Evolutionary conservation across 805 yeast genomes (phyloP).

Genomic region (Candida endomychidarum): DNA sequence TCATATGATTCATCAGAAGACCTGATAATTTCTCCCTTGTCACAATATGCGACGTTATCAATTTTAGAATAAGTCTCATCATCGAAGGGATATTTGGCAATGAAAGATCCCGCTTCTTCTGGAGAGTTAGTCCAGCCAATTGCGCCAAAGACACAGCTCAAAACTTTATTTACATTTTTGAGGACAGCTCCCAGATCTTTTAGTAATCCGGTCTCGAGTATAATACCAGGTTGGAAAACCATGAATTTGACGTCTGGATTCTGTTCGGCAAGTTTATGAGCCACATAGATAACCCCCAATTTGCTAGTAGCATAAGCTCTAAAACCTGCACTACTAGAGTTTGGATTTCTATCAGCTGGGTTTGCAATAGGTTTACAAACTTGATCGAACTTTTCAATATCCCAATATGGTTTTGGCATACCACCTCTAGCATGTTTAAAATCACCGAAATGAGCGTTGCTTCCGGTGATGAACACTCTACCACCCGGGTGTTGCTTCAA

Average conservation of each 20-base stretch:
- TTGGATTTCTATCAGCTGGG: constrained; percentile 6
- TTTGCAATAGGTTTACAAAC: constrained; percentile 1
- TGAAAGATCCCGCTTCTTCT: neutral
- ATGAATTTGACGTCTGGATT: constrained; percentile 7
- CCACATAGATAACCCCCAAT: constrained; percentile 9
- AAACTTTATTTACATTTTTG: neutral
- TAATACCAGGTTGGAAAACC: constrained; percentile 8
- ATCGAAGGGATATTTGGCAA: neutral
- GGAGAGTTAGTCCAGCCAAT: neutral
- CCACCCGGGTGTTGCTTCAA: neutral
- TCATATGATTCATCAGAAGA: neutral
- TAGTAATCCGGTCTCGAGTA: neutral
- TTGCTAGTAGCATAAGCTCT: constrained; percentile 10
- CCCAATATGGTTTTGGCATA: constrained; percentile 9
- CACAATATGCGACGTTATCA: constrained; percentile 1
- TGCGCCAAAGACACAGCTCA: neutral
- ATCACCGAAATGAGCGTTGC: constrained; percentile 10
- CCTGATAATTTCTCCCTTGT: constrained; percentile 1
- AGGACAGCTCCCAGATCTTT: neutral
- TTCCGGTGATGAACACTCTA: constrained; percentile 10
- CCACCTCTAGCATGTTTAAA: constrained; percentile 2
- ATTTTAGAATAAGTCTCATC: neutral
- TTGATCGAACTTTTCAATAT: neutral
- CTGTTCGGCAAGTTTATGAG: constrained; percentile 5
- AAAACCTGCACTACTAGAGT: neutral